phyloP scores from a whole-genome alignment of 768 basidiomycete species.

The Termitomyces sp. region DNA sequence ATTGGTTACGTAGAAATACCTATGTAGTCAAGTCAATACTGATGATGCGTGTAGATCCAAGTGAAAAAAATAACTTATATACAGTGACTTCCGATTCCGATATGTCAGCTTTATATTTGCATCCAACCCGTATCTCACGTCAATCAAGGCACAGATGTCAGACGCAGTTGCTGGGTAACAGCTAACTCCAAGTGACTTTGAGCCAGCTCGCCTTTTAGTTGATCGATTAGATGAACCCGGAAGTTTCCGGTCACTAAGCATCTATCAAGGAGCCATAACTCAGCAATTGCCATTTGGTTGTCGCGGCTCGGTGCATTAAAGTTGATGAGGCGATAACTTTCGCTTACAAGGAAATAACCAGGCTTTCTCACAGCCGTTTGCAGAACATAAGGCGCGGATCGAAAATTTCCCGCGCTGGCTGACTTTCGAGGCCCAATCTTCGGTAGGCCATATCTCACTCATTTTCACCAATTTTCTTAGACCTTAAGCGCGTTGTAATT shows the following conservation, averaged over 20 bases:
- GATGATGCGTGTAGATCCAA: background rate
- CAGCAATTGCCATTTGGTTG: background rate
- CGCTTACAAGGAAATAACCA: conserved; percentile 65
- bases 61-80: background rate
- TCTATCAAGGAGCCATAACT: too few species aligned
- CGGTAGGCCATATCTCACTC: too few species aligned
- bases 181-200: conserved; percentile 4
- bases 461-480: too few species aligned
- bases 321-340: conserved; percentile 29
- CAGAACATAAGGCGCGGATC: too few species aligned
- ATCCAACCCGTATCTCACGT: background rate
- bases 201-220: background rate
- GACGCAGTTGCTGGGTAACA: conserved; percentile 11
- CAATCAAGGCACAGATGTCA: conserved; percentile 27
- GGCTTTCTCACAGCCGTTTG: too few species aligned
- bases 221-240: too few species aligned
- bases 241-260: conserved; percentile 19
- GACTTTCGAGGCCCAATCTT: too few species aligned
- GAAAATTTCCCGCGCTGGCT: too few species aligned
- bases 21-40: background rate
- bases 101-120: background rate
- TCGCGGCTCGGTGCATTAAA: background rate
- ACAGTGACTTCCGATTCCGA: background rate
- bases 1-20: background rate
- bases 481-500: too few species aligned